Conservation (phyloP, 2,329 filamentous ascomycete species). For the Curvularia eragrostidis region DNA sequence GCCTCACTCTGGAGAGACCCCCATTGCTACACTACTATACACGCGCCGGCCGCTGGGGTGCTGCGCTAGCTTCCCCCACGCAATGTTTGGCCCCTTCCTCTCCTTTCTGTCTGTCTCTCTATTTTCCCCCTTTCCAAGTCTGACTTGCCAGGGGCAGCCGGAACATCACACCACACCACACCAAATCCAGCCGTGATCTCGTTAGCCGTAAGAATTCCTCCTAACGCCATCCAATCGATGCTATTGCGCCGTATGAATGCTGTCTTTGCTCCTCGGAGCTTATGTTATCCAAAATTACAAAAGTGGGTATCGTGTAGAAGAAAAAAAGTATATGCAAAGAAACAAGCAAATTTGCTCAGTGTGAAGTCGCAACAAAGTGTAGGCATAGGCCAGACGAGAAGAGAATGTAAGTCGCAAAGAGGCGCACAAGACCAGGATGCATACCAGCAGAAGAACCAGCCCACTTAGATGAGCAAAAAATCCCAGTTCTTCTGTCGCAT, state of each 20-base stretch:
- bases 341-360: slow-evolving; percentile 41
- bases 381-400: slow-evolving; percentile 22
- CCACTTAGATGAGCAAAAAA: slow-evolving; percentile 80
- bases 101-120: neutral
- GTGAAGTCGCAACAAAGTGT: slow-evolving; percentile 17
- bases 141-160: neutral
- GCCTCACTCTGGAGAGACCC: slow-evolving; percentile 23
- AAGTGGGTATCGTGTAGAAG: slow-evolving; percentile 47
- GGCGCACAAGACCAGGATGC: slow-evolving; percentile 47
- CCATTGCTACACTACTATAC: slow-evolving; percentile 29
- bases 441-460: slow-evolving; percentile 40
- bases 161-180: neutral
- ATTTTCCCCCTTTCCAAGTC: neutral
- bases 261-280: slow-evolving; percentile 27
- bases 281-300: slow-evolving; percentile 47
- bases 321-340: slow-evolving; percentile 47
- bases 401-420: slow-evolving; percentile 31
- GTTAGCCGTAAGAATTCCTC: slow-evolving; percentile 37
- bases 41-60: slow-evolving; percentile 36
- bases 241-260: slow-evolving; percentile 35
- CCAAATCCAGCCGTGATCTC: slow-evolving; percentile 27
- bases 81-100: slow-evolving; percentile 13
- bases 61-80: slow-evolving; percentile 46
- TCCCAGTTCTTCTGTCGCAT: slow-evolving; percentile 94
- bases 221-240: slow-evolving; percentile 37